These are phyloP conservation scores for Kalmusia sp. DNA, from an alignment of 2,329 filamentous ascomycete species.

Conservation along the genomic window DNA sequence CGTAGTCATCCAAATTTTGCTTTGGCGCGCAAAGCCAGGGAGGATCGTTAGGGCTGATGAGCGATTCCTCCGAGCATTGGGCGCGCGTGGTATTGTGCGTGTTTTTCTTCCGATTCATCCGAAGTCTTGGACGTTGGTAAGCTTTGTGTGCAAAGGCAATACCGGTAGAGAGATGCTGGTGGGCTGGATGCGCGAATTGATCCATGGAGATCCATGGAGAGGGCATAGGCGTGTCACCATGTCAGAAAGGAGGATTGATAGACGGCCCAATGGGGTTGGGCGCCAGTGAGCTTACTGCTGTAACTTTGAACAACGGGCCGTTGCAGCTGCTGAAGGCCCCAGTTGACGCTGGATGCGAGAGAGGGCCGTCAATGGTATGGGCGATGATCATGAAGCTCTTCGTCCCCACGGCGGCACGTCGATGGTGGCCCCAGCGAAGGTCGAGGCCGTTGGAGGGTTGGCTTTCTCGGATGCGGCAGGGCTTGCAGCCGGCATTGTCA, in stretches of 20 bases:
- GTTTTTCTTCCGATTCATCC: background rate
- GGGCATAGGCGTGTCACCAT: background rate
- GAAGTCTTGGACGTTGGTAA: background rate
- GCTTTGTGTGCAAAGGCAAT: no score
- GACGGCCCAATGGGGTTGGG: background rate
- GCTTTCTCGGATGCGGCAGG: slow-evolving; percentile 4
- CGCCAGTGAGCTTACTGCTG: background rate
- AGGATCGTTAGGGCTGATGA: background rate
- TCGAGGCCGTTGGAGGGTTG: background rate
- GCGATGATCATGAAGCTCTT: no score
- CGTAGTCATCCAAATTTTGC: background rate
- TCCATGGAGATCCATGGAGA: background rate
- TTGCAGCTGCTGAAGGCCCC: background rate
- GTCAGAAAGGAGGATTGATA: background rate
- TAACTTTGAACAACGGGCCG: background rate
- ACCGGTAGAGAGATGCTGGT: no score
- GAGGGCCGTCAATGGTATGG: no score
- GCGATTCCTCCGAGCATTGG: no score
- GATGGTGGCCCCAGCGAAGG: no score
- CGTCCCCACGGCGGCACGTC: no score
- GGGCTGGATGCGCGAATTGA: no score
- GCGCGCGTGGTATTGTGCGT: background rate
- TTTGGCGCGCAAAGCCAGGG: background rate
- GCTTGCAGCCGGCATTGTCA: background rate
- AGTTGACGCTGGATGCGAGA: no score